Evolutionary conservation across 805 yeast species (phyloP), one percentile per base, ranked within the genome.

Genomic region (Yarrowia sp.): DNA sequence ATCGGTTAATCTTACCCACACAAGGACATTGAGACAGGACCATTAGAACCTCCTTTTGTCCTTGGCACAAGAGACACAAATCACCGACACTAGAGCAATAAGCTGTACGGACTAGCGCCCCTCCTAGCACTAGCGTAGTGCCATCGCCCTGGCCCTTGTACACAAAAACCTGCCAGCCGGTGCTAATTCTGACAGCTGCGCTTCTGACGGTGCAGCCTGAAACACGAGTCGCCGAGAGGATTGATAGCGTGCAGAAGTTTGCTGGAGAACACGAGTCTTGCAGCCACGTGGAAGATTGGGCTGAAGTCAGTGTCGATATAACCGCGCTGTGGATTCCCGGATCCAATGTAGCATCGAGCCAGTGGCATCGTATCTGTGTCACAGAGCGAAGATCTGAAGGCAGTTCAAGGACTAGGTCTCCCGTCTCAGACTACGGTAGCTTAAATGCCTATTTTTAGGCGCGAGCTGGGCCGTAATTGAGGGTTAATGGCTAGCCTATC

Each of bases 251-350:
- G 47, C 47, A 42, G 47, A 42, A 16, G 47, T 42, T 42, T 42
- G 47, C 47, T 39, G n/a, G 47, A 24, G 16, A 42, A 25, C 47
- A 42, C 47, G 47, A 42, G 47, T 16, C 12, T n/a, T 8, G 47
- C 21, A 19, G 22, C 47, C 47, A 42, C 47, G 47, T 42, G 47
- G 32, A 24, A 24, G 21, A 24, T 21, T 13, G 31, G 5, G 9
- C 25, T 38, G 27, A 21, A 16, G 6, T 8, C 7, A 14, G 6
- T 10, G 5, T 18, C 22, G 14, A 9, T 14, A 35, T 25, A 42
- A 42, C 47, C 47, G 32, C 47, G 32, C 47, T 24, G 29, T 22
- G 10, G n/a, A 12, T 13, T 1, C 25, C 19, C 8, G 6, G 16
- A 27, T 27, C 22, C 27, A 24, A 42, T 42, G 47, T 42, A 4